A percentile compares a stretch with the other conserved stretches of the same genome.
Conservation (phyloP, 164 flowering plant genomes). For the Sedum album region DNA sequence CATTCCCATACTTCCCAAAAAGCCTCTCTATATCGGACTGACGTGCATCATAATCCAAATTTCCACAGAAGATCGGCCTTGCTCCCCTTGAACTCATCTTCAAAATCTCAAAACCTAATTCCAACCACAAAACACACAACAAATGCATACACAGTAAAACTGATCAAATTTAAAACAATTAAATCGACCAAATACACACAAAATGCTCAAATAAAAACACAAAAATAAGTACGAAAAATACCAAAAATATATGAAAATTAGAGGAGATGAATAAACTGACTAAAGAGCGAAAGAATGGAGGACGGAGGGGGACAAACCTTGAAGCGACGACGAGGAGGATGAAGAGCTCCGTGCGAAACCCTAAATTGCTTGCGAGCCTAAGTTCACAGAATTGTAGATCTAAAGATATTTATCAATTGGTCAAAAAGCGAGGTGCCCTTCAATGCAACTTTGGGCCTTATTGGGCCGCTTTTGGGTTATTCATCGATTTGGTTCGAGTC, state of each 20-base stretch:
- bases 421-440: background rate
- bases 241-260: background rate
- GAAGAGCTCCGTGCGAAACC: background rate
- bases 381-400: background rate
- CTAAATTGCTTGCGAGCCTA: background rate
- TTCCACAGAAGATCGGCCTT: constrained; percentile 92
- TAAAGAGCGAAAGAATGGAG: background rate
- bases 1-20: constrained; percentile 80
- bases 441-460: background rate
- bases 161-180: background rate
- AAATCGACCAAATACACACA: background rate
- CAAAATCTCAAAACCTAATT: background rate
- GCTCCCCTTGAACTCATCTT: constrained; percentile 19
- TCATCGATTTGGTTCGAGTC: too few species aligned
- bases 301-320: background rate
- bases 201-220: background rate
- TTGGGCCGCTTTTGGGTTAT: background rate
- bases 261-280: background rate
- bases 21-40: constrained; percentile 81
- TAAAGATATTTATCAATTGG: background rate
- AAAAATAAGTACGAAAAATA: background rate
- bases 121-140: background rate
- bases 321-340: background rate
- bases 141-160: background rate
- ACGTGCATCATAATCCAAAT: constrained; percentile 84